Percentiles rank a stretch among this genome's conserved stretches.
Evolutionary conservation across 208 protist species (phyloP).

Genomic region (Tritrichomonas foetus): DNA sequence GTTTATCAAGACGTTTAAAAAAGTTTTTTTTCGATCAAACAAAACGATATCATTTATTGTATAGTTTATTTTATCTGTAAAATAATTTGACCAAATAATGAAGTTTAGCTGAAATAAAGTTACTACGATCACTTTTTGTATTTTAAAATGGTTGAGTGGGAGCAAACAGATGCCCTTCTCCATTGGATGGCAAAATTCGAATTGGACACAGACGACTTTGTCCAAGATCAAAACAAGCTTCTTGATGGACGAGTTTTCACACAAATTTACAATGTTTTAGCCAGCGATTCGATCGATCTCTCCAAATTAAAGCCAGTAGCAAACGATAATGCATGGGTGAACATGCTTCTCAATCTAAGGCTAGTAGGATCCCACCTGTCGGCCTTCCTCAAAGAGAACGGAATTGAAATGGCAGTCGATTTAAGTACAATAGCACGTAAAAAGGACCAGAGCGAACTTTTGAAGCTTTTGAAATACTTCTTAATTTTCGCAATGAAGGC

Average conservation of each 20-base stretch:
- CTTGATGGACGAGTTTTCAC: neutral
- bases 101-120: too few species aligned
- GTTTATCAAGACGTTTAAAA: too few species aligned
- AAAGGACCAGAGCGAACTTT: neutral
- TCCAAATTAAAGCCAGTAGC: neutral
- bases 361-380: neutral
- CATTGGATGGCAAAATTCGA: neutral
- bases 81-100: too few species aligned
- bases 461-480: neutral
- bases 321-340: neutral
- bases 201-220: neutral
- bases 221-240: neutral
- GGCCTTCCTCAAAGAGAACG: neutral
- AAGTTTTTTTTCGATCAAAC: too few species aligned
- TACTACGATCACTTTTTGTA: too few species aligned
- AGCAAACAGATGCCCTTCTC: neutral
- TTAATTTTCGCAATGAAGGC: neutral
- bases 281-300: neutral
- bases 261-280: neutral
- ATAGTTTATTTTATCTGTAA: too few species aligned
- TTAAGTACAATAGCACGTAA: neutral
- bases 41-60: too few species aligned
- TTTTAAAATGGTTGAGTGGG: neutral
- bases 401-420: neutral
- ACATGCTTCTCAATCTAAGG: neutral